Conservation (phyloP, 225 moss, liverwort and hornwort species). For the Marchantia paleacea region DNA sequence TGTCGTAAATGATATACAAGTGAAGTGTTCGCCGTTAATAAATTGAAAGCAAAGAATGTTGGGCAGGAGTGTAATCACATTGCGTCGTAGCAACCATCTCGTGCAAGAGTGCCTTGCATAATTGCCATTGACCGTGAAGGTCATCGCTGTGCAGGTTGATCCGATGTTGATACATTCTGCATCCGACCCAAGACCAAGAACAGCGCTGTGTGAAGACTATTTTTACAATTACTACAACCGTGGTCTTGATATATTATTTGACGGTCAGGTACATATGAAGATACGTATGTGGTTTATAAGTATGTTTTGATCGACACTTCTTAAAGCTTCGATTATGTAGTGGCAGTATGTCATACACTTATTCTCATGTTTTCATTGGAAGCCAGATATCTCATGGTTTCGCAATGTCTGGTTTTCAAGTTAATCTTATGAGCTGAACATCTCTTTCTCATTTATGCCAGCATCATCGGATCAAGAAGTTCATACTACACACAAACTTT, state of each 20-base stretch:
- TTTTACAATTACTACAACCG: constrained; percentile 95
- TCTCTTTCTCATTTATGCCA: neutral
- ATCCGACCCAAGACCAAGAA: constrained; percentile 86
- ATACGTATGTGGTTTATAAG: neutral
- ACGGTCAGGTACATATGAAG: constrained; percentile 67
- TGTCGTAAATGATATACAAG: neutral
- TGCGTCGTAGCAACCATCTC: neutral
- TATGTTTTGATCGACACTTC: neutral
- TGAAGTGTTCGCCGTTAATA: neutral
- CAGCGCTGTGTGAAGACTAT: constrained; percentile 95
- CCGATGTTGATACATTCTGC: constrained; percentile 99
- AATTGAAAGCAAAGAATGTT: neutral
- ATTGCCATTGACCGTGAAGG: too few relatives aligned
- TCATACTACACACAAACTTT: constrained; percentile 94
- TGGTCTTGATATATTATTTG: constrained; percentile 93
- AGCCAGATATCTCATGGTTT: neutral
- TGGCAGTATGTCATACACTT: neutral
- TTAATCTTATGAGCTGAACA: neutral
- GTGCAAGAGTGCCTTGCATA: too few relatives aligned
- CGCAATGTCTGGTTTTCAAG: neutral
- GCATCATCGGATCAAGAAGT: constrained; percentile 93
- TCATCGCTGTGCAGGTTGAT: constrained; percentile 56
- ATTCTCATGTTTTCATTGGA: neutral
- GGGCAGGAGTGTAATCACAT: neutral
- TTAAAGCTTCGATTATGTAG: too few relatives aligned